A percentile compares a stretch with the other conserved stretches of the same genome.
Evolutionary conservation across 352 stramenopile species (phyloP).

Genomic region (Peronospora farinosa): DNA sequence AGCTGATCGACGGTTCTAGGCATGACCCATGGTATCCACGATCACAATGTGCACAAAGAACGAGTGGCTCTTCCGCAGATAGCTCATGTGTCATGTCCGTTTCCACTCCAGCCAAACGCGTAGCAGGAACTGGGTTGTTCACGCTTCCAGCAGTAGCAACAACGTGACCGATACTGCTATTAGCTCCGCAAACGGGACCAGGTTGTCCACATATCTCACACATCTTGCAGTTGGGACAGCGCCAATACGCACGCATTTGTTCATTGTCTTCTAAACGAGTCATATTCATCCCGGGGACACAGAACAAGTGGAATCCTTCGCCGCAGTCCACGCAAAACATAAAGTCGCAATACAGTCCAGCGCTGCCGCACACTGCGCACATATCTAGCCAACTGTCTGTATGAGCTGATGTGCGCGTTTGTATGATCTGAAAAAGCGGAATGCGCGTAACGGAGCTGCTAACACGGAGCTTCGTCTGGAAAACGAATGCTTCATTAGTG

Average conservation of each 20-base stretch:
- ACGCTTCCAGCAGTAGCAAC: conserved; percentile 19
- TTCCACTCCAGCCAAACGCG: conserved; percentile 4
- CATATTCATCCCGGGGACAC: conserved; percentile 42
- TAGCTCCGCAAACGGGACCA: conserved; percentile 16
- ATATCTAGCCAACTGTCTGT: conserved; percentile 89
- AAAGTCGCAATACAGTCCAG: conserved; percentile 68
- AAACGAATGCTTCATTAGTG: conserved; percentile 30
- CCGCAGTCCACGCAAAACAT: conserved; percentile 96
- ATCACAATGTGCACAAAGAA: conserved; percentile 45
- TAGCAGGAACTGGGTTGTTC: conserved; percentile 8
- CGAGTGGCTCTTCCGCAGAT: conserved; percentile 20
- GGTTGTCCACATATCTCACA: conserved; percentile 89
- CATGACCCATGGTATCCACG: conserved; percentile 53
- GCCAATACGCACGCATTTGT: conserved; percentile 77
- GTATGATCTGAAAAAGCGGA: conserved; percentile 59
- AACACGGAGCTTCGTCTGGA: conserved; percentile 60
- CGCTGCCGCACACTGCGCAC: conserved; percentile 87
- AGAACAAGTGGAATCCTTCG: conserved; percentile 93
- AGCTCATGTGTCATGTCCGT: conserved; percentile 3
- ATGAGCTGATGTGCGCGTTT: conserved; percentile 77
- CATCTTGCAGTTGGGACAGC: conserved; percentile 94
- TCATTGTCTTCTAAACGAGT: conserved; percentile 32
- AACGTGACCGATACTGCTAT: conserved; percentile 5
- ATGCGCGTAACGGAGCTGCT: conserved; percentile 59
- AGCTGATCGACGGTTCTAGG: conserved; percentile 35